Conservation (phyloP, 148 eudicot species). For the Fagopyrum esculentum region DNA sequence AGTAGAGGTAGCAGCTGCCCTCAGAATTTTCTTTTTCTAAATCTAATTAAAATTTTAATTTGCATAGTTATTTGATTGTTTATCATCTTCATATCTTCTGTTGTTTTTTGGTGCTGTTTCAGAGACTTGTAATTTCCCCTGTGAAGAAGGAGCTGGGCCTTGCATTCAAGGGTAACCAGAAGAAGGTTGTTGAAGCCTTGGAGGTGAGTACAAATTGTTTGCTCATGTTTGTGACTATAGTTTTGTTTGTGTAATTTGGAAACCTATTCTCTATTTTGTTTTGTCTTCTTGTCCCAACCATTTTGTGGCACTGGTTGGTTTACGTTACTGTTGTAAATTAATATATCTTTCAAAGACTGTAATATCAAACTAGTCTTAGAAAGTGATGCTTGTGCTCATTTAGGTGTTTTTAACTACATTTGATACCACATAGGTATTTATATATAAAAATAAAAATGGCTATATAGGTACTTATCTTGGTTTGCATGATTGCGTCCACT, state of each 20-base stretch:
- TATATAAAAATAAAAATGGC: too few relatives aligned
- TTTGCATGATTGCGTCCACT: too few relatives aligned
- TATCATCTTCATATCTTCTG: slow-evolving; percentile 3
- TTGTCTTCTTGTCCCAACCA: background rate
- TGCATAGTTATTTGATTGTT: background rate
- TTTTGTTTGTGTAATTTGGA: background rate
- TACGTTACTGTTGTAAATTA: too few relatives aligned
- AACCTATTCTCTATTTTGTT: background rate
- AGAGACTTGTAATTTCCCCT: slow-evolving; percentile 82
- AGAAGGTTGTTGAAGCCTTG: slow-evolving; percentile 78
- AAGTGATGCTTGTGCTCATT: too few relatives aligned
- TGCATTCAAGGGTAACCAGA: slow-evolving; percentile 90
- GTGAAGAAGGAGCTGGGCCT: slow-evolving; percentile 88
- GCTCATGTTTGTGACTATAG: background rate
- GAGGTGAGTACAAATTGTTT: slow-evolving; percentile 36
- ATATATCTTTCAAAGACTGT: too few relatives aligned
- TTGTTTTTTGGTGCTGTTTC: slow-evolving; percentile 16
- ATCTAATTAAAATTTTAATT: background rate
- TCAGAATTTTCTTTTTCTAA: background rate
- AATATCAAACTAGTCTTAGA: too few relatives aligned
- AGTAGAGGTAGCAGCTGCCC: slow-evolving; percentile 56
- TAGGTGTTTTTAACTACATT: too few relatives aligned
- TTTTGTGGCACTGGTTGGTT: background rate
- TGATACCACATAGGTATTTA: too few relatives aligned
- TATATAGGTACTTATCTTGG: too few relatives aligned